These are phyloP conservation scores for Podaxis sp. DNA, from an alignment of 768 basidiomycete species.

Conservation along the genomic window DNA sequence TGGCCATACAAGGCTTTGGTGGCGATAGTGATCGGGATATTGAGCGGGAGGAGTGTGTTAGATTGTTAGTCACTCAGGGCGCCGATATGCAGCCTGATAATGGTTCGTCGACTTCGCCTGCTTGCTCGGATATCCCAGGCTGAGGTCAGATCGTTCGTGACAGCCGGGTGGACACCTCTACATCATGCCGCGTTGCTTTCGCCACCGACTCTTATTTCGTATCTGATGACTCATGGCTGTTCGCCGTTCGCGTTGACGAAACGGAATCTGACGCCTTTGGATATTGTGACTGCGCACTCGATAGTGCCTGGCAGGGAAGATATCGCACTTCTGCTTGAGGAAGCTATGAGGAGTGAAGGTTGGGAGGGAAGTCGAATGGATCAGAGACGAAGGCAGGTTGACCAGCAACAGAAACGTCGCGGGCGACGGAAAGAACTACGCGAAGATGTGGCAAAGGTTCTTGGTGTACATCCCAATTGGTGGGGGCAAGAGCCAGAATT, in stretches of 20 bases:
- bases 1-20: conserved; percentile 77
- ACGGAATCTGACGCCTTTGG: conserved; percentile 80
- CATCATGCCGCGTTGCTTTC: conserved; percentile 88
- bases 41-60: conserved; percentile 87
- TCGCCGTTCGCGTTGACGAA: conserved; percentile 75
- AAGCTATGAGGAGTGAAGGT: conserved; percentile 82
- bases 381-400: conserved; percentile 53
- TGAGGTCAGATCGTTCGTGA: conserved; percentile 2
- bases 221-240: conserved; percentile 89
- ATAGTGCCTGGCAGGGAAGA: conserved; percentile 79
- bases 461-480: conserved; percentile 58
- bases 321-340: conserved; percentile 81
- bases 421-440: conserved; percentile 51
- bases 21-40: conserved; percentile 78
- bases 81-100: conserved; percentile 66
- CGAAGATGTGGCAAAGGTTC: conserved; percentile 50
- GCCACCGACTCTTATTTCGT: conserved; percentile 87
- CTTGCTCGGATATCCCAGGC: conserved; percentile 3
- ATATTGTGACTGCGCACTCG: conserved; percentile 84
- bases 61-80: conserved; percentile 74
- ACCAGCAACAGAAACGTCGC: conserved; percentile 51
- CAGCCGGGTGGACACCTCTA: conserved; percentile 93
- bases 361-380: conserved; percentile 80
- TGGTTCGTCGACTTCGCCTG: conserved; percentile 36
- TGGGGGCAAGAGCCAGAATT: conserved; percentile 53